Conservation (phyloP, 805 yeast species). For the Saccharomycopsis babjevae region DNA sequence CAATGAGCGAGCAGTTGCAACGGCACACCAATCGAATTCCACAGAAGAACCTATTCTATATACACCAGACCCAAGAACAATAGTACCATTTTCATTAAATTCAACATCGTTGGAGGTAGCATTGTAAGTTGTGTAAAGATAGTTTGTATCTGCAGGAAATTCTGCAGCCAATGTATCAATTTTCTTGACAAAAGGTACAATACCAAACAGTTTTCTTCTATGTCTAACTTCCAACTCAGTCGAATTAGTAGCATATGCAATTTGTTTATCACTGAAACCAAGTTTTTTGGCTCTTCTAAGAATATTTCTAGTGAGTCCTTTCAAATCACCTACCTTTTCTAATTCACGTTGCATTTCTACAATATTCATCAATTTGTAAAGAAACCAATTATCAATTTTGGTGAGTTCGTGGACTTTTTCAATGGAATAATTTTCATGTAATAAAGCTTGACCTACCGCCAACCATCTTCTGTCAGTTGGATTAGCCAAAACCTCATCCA, state of each 20-base stretch:
- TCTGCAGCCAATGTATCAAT: conserved; percentile 98
- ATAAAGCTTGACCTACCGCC: conserved; percentile 94
- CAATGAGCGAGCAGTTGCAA: conserved; percentile 87
- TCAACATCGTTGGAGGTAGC: conserved; percentile 77
- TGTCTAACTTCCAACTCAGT: conserved; percentile 76
- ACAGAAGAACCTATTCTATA: conserved; percentile 98
- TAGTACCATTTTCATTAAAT: conserved; percentile 82
- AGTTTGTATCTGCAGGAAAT: conserved; percentile 95
- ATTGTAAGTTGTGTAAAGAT: conserved; percentile 90
- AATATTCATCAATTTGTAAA: conserved; percentile 85
- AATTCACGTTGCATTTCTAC: conserved; percentile 80
- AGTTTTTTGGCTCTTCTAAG: conserved; percentile 77
- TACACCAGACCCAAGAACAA: conserved; percentile 98
- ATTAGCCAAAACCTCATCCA: conserved; percentile 66
- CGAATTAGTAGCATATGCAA: conserved; percentile 63
- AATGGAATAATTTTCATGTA: conserved; percentile 84
- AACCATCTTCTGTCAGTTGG: conserved; percentile 97
- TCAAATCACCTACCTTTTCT: conserved; percentile 51
- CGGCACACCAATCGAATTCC: conserved; percentile 99
- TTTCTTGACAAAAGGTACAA: conserved; percentile 89
- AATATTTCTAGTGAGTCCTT: conserved; percentile 54
- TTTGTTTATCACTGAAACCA: conserved; percentile 94
- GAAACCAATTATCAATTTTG: conserved; percentile 93
- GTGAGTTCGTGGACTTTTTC: conserved; percentile 87
- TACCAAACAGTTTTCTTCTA: conserved; percentile 67